These are phyloP conservation scores for Pouteria campechiana DNA, from an alignment of 179 eudicot species.

Conservation along the genomic window DNA sequence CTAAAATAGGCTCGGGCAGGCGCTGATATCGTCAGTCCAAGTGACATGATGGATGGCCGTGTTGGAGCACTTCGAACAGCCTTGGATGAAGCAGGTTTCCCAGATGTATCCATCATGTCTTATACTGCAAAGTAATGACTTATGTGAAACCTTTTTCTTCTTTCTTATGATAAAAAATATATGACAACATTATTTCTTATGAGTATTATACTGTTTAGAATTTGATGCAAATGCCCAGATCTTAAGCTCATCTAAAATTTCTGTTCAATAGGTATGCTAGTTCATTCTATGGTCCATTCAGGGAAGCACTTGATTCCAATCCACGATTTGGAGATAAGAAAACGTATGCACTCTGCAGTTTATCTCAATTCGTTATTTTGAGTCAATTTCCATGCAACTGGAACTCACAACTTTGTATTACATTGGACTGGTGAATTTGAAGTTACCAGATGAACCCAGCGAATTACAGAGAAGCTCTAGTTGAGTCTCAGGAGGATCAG, in stretches of 20 bases:
- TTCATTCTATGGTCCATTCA: slow-evolving; percentile 93
- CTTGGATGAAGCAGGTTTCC: slow-evolving; percentile 76
- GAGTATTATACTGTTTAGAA: too few species aligned
- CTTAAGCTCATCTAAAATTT: too few species aligned
- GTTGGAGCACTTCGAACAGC: slow-evolving; percentile 89
- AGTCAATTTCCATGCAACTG: background rate
- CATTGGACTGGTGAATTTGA: slow-evolving; percentile 7
- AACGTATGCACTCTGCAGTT: slow-evolving; percentile 40
- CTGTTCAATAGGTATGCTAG: slow-evolving; percentile 87
- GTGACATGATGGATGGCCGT: slow-evolving; percentile 99
- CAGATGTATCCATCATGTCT: slow-evolving; percentile 76
- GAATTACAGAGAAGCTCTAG: slow-evolving; percentile 82
- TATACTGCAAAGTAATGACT: slow-evolving; percentile 64
- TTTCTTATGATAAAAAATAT: too few species aligned
- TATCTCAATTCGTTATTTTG: background rate
- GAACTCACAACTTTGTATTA: slow-evolving; percentile 1
- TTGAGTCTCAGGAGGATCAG: slow-evolving; percentile 79
- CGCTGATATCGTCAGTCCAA: slow-evolving; percentile 94
- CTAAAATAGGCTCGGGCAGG: slow-evolving; percentile 83
- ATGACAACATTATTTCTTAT: too few species aligned
- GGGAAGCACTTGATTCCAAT: slow-evolving; percentile 96
- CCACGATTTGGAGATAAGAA: slow-evolving; percentile 98
- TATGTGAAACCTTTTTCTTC: background rate
- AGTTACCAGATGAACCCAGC: slow-evolving; percentile 99
- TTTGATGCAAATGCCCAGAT: too few species aligned